phyloP scores from a whole-genome alignment of 371 early-diverging fungal genomes.

The Ecytonucleospora hepatopenaei region DNA sequence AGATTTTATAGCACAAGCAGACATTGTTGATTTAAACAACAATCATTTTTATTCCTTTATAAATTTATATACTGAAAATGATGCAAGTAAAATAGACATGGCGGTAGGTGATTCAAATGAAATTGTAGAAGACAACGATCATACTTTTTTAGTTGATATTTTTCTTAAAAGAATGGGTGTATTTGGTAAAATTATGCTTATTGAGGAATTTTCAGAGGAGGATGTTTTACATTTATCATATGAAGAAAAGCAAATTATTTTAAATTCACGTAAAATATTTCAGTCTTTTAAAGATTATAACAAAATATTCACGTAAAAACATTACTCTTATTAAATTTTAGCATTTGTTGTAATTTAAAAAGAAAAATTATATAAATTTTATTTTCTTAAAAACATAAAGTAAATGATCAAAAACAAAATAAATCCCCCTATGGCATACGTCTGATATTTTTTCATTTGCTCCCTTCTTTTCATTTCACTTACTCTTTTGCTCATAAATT shows the following conservation, averaged over 20 bases:
- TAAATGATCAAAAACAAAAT: conserved; percentile 32
- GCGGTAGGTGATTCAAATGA: background rate
- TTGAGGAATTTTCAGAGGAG: conserved; percentile 24
- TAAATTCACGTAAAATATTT: conserved; percentile 12
- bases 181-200: conserved; percentile 16
- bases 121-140: background rate
- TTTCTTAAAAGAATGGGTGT: conserved; percentile 25
- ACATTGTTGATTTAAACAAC: conserved; percentile 24
- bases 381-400: conserved; percentile 7
- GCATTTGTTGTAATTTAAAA: too few relatives aligned
- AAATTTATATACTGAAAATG: background rate
- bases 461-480: conserved; percentile 29
- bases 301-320: background rate
- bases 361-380: too few relatives aligned
- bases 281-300: background rate
- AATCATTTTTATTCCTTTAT: conserved; percentile 16
- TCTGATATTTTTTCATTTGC: conserved; percentile 26
- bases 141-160: background rate
- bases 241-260: conserved; percentile 5
- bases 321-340: too few relatives aligned
- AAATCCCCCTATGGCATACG: conserved; percentile 23
- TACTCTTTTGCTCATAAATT: conserved; percentile 28
- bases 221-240: conserved; percentile 15
- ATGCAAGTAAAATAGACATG: background rate
- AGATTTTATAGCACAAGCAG: conserved; percentile 28